Percentiles rank a stretch among this genome's conserved stretches.
phyloP scores from a whole-genome alignment of 768 basidiomycete species.

The Tricholoma sp. region DNA sequence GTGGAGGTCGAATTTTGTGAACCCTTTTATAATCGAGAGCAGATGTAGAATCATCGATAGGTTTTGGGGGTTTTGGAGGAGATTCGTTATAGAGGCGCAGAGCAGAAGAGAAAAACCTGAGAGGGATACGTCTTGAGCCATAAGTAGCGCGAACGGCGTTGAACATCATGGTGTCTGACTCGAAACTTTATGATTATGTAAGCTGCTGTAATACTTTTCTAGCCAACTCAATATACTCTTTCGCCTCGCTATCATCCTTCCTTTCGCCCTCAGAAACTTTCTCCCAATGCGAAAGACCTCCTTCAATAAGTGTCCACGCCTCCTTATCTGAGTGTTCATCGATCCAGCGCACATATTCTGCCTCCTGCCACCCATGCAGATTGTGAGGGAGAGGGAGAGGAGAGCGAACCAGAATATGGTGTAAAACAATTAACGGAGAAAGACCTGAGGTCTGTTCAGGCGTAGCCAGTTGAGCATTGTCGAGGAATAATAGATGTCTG shows the following conservation, averaged over 20 bases:
- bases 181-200: conserved; percentile 6
- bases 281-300: conserved; percentile 76
- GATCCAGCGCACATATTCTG: conserved; percentile 95
- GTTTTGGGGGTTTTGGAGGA: conserved; percentile 66
- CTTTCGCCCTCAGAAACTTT: conserved; percentile 58
- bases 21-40: conserved; percentile 87
- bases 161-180: conserved; percentile 13
- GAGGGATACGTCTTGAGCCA: conserved; percentile 18
- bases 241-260: conserved; percentile 37
- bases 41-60: conserved; percentile 91
- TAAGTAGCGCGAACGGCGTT: conserved; percentile 25
- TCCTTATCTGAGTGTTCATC: conserved; percentile 86
- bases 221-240: conserved; percentile 65
- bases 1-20: conserved; percentile 71
- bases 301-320: conserved; percentile 74
- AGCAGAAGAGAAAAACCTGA: conserved; percentile 36
- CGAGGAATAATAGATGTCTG: conserved; percentile 88
- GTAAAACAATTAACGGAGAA: conserved; percentile 84
- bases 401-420: conserved; percentile 88
- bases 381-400: conserved; percentile 83
- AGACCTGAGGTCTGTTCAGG: conserved; percentile 67
- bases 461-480: conserved; percentile 64
- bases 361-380: conserved; percentile 90
- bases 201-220: conserved; percentile 53
- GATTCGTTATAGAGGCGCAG: conserved; percentile 13